Base-by-base conservation (phyloP, 1,139 yeast genomes). In the Geotrichum carabidarum region DNA sequence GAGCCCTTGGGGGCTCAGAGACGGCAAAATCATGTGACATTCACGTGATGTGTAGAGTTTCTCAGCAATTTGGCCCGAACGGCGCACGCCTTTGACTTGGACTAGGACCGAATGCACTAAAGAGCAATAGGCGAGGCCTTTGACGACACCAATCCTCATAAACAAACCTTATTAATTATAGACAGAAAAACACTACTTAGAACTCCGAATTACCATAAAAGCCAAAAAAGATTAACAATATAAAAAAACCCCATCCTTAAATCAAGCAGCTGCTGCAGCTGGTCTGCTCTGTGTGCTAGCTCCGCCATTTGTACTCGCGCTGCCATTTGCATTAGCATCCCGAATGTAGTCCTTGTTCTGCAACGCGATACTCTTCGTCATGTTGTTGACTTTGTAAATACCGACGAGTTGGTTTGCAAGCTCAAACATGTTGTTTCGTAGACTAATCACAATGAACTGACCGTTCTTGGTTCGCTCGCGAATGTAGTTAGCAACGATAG, bases 351-450 rank as follows among this genome's bases (percentile, higher is more conserved):
- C 88, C 60, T 75, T 76, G 66, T 89, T 89, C 63, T 83, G 80
- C 51, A 89, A 68, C 2, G 96, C 82, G 38, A 89, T 85, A 66
- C 96, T 86, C 68, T 78, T 79, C 3, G 98, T 90, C 91, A 82
- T 89, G 71, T 93, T 91, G 64, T 86, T 82, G 57, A 87, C 93
- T 71, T 94, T 94, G 75, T 91, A 94, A 59, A 94, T 90, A 12
- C 99, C 99, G 44, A 94, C 96, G 66, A 94, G 76, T 65, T 90
- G 94, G 62, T 88, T 86, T 1, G 99, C 94, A 62, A 93, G 78
- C 71, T 94, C 99, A 71, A 94, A 94, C 99, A 94, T 94, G 68
- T 94, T 93, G 71, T 93, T 93, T 69, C 99, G 80, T 64, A 94
- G 77, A 0, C 98, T 91, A 50, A 94, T 94, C 37, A 94, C 99